Conservation (phyloP, 371 early-diverging fungal species). For the Mortierella sp. region DNA sequence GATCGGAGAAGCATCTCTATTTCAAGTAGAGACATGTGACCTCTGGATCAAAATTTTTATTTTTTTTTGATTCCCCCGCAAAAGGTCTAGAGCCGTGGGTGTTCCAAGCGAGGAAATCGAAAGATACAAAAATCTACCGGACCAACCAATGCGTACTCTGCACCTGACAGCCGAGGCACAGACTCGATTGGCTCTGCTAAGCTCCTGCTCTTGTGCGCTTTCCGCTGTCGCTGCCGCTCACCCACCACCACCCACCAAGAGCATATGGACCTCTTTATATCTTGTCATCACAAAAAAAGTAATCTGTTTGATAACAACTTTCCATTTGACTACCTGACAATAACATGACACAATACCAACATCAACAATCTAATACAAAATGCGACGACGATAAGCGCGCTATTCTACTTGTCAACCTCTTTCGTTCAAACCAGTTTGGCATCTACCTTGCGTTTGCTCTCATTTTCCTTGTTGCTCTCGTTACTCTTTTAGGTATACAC, state of each 20-base stretch:
- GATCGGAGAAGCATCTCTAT: too few relatives aligned
- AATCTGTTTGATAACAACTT: too few relatives aligned
- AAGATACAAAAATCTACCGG: background rate
- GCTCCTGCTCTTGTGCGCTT: background rate
- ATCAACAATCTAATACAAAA: background rate
- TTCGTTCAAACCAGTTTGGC: background rate
- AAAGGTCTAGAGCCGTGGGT: too few relatives aligned
- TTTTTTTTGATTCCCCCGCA: too few relatives aligned
- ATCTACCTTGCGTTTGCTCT: background rate
- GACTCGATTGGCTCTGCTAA: conserved; percentile 1
- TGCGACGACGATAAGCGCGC: background rate
- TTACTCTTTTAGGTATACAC: background rate
- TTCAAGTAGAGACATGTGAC: too few relatives aligned
- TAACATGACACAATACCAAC: background rate
- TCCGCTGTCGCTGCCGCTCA: background rate
- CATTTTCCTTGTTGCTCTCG: background rate
- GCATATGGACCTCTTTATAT: too few relatives aligned
- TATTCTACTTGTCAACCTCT: background rate
- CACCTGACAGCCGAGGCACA: conserved; percentile 1
- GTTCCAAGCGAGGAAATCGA: too few relatives aligned
- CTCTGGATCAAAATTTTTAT: too few relatives aligned
- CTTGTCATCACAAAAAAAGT: too few relatives aligned
- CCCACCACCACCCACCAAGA: too few relatives aligned
- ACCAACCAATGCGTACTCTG: background rate
- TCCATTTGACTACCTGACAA: background rate